phyloP scores from a whole-genome alignment of 2,329 filamentous ascomycete species.

The Fusarium torulosum region DNA sequence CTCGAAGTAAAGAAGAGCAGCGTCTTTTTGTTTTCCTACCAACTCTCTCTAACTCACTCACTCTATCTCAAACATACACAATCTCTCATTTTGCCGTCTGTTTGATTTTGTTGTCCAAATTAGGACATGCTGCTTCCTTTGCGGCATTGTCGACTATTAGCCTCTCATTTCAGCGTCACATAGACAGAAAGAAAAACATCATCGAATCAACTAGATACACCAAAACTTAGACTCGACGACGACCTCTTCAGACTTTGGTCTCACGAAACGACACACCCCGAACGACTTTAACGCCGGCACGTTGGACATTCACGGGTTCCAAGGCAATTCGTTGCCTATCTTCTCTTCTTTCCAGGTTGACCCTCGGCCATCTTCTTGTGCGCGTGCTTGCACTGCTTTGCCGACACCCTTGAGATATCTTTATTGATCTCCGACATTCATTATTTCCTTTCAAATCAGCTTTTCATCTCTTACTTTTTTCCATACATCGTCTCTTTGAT shows the following conservation, averaged over 20 bases:
- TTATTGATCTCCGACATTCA: constrained; percentile 36
- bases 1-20: constrained; percentile 28
- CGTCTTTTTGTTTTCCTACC: constrained; percentile 38
- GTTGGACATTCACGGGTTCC: constrained; percentile 44
- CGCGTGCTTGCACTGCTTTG: constrained; percentile 48
- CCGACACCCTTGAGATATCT: constrained; percentile 41
- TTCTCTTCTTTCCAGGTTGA: constrained; percentile 64
- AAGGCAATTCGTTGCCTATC: constrained; percentile 44
- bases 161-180: constrained; percentile 47
- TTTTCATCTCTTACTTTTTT: constrained; percentile 10
- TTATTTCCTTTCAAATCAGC: constrained; percentile 29
- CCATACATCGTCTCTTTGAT: constrained; percentile 39
- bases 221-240: constrained; percentile 31
- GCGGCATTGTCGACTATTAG: constrained; percentile 46
- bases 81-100: constrained; percentile 20
- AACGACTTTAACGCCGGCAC: constrained; percentile 43
- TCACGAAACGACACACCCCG: constrained; percentile 22
- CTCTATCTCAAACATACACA: constrained; percentile 17
- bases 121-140: constrained; percentile 47
- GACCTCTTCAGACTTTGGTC: constrained; percentile 28
- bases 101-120: constrained; percentile 30
- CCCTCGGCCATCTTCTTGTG: constrained; percentile 63
- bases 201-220: constrained; percentile 19
- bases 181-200: constrained; percentile 22
- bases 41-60: constrained; percentile 21